A percentile compares a stretch with the other conserved stretches of the same genome.
These are phyloP conservation scores for Cercospora sesami DNA, from an alignment of 2,329 filamentous ascomycete genomes.

Conservation along the genomic window DNA sequence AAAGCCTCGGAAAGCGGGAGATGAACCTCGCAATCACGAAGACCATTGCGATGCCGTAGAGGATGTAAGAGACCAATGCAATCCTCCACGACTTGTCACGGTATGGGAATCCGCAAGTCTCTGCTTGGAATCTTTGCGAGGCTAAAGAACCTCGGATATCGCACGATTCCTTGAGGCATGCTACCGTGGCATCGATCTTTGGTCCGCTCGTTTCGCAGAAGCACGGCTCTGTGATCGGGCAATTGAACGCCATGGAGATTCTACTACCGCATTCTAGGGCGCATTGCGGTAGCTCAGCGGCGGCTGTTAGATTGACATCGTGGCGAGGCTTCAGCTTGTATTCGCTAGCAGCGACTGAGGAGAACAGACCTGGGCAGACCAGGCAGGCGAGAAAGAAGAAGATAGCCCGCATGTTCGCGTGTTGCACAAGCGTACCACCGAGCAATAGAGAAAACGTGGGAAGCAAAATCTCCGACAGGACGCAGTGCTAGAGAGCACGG, in stretches of 20 bases:
- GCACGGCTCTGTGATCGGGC: slow-evolving; percentile 9
- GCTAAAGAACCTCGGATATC: background rate
- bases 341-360: background rate
- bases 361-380: background rate
- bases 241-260: background rate
- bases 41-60: slow-evolving; percentile 14
- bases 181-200: slow-evolving; percentile 1
- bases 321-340: background rate
- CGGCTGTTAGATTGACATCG: slow-evolving; percentile 2
- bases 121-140: slow-evolving; percentile 9
- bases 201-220: slow-evolving; percentile 3
- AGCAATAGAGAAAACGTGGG: background rate
- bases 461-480: background rate
- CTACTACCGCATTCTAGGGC: background rate
- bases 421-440: background rate
- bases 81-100: slow-evolving; percentile 3
- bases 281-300: background rate
- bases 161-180: slow-evolving; percentile 4
- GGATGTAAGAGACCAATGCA: background rate
- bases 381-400: background rate
- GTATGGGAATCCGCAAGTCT: background rate
- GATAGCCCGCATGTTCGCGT: background rate
- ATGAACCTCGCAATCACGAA: slow-evolving; percentile 12
- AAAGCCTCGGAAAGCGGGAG: slow-evolving; percentile 3
- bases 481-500: background rate